Base-by-base conservation (phyloP, 1,284 basidiomycete species). In the Stereum hirsutum region DNA sequence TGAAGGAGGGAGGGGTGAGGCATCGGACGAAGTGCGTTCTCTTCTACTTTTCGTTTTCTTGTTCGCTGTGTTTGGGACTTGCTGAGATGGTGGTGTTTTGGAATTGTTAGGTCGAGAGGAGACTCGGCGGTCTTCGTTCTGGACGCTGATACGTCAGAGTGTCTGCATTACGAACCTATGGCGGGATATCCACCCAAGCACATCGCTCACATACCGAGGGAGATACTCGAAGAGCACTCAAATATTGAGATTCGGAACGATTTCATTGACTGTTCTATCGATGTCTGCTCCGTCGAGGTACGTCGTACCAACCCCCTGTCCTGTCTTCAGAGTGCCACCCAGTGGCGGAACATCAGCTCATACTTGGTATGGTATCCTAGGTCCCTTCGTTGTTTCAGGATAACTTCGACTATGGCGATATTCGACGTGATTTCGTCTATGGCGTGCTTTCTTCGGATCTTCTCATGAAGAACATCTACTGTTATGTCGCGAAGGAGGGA, bases 301-400 rank as follows among this genome's bases (percentile, higher is more conserved):
- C 35, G 67, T 56, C 15, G 10, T 27, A 27, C n/a, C 37, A 39
- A n/a, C 15, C 6, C 17, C 21, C 37, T 31, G 8, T 34, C 19
- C 23, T 41, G 39, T 26, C 20, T 28, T 17, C n/a, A n/a, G n/a
- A n/a, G n/a, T n/a, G n/a, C n/a, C n/a, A n/a, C n/a, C n/a, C n/a
- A n/a, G n/a, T n/a, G n/a, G n/a, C n/a, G n/a, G n/a, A n/a, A n/a
- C n/a, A n/a, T n/a, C n/a, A n/a, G n/a, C n/a, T n/a, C n/a, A n/a
- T 43, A 21, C 23, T 20, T 15, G 17, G 8, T 24, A 21, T 26
- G 12, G 5, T 12, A 38, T 28, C 20, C n/a, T 53, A 91, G 89
- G 86, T 98, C 17, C 93, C 93, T 0, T 95, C 94, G 0, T 65
- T 98, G 4, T 99, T 98, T 66, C 94, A 96, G 55, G 96, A 99